Conservation (phyloP, 2,329 filamentous ascomycete species). For the Colletotrichum sp. region DNA sequence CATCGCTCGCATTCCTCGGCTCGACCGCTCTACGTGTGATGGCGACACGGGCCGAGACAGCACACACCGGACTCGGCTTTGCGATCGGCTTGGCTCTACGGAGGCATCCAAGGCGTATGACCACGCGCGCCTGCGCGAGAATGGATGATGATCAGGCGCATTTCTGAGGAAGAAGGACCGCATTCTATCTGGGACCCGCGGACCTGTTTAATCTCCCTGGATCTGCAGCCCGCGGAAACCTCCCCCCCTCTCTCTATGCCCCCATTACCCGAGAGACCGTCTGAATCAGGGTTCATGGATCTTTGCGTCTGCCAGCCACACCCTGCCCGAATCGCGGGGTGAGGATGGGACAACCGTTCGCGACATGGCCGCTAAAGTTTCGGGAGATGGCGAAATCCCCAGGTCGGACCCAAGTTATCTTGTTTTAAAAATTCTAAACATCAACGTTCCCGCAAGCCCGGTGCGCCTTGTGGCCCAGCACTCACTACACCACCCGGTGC, state of each 20-base stretch:
- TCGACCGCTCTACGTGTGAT: neutral
- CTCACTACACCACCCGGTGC: neutral
- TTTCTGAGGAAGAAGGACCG: neutral
- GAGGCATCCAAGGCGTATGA: neutral
- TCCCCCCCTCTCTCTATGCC: neutral
- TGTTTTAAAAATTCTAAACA: neutral
- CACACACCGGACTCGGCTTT: neutral
- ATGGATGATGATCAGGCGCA: neutral
- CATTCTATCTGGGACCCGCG: neutral
- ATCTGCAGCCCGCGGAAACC: neutral
- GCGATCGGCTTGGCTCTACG: neutral
- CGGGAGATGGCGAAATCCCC: neutral
- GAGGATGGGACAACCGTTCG: neutral
- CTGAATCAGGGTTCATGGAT: conserved; percentile 14
- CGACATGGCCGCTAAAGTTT: neutral
- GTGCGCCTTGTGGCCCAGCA: neutral
- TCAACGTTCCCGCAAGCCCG: neutral
- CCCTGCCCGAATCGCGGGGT: neutral
- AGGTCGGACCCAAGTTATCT: neutral
- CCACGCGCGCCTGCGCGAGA: neutral
- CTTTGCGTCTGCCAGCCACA: neutral
- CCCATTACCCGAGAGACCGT: neutral
- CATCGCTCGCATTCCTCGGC: neutral
- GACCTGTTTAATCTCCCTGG: neutral
- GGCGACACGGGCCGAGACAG: neutral